Evolutionary conservation across 2,329 filamentous ascomycete genomes (phyloP), one percentile per base, ranked within the genome.

Genomic region (Colletotrichum sp.): DNA sequence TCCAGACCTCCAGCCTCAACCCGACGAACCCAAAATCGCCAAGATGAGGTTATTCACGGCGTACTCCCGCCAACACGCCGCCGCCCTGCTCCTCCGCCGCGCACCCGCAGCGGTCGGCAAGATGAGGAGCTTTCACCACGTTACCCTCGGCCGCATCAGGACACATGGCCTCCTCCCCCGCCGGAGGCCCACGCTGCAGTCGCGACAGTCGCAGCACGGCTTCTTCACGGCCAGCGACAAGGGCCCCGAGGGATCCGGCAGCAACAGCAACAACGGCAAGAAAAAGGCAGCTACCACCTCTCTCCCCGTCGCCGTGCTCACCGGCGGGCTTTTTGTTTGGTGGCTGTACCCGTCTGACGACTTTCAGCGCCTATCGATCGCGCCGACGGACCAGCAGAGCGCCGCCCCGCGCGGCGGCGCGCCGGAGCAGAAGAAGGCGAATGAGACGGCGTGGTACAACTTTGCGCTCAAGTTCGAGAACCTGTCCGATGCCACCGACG

Each of bases 401-500:
- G 69, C 78, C 34, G 39, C 39, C 39, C 5, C 39, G 39, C 39
- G 39, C 62, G 52, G 65, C 62, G 72, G 34, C 7, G 16, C n/a
- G 18, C 78, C 71, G 12, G 76, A 77, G 18, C 59, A 82, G 13
- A 78, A 80, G 2, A 77, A 78, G 15, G 82, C 71, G 10, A 60
- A 71, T 21, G 34, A 84, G 55, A 82, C 84, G 9, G 89, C 89
- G 8, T 91, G 89, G 90, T 80, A 83, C 63, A 83, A 83, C 59
- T 90, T 91, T 76, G 81, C 87, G 3, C 84, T 81, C 21, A 84
- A 84, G 24, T 88, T 92, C 75, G 87, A 89, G 78, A 84, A 87
- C 24, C 89, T 95, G 68, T 90, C 92, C 16, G 82, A 88, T 16
- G 82, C 89, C 4, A 87, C 89, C 24, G 89, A 91, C 78, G 84